A percentile compares a stretch with the other conserved stretches of the same genome.
phyloP scores from a whole-genome alignment of 805 yeast species.

The Scheffersomyces ergatensis region DNA sequence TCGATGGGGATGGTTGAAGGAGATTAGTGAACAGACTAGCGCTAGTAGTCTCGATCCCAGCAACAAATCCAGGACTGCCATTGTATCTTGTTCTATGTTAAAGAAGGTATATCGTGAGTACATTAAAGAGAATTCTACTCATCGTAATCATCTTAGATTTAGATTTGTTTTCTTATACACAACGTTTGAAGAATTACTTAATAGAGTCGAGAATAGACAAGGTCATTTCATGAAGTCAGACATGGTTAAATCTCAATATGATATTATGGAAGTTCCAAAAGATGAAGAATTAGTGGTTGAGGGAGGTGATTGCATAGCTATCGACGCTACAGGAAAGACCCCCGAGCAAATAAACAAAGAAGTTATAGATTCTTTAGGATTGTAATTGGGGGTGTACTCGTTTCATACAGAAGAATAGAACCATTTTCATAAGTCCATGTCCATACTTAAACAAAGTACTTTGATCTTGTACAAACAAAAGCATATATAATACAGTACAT shows the following conservation, averaged over 20 bases:
- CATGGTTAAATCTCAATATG: slow-evolving; percentile 80
- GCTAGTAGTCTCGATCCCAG: slow-evolving; percentile 26
- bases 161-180: slow-evolving; percentile 69
- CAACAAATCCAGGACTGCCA: slow-evolving; percentile 27
- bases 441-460: no score
- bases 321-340: slow-evolving; percentile 31
- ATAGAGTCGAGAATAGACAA: slow-evolving; percentile 61
- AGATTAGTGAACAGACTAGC: slow-evolving; percentile 44
- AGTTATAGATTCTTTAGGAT: slow-evolving; percentile 6
- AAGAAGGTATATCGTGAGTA: slow-evolving; percentile 70
- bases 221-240: slow-evolving; percentile 85
- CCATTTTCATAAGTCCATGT: no score
- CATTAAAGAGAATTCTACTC: slow-evolving; percentile 40
- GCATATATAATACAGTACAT: no score
- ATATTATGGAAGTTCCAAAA: slow-evolving; percentile 68
- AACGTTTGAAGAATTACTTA: slow-evolving; percentile 54
- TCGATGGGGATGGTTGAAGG: slow-evolving; percentile 83
- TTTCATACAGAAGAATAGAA: no score
- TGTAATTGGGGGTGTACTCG: no score
- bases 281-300: slow-evolving; percentile 32
- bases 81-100: slow-evolving; percentile 84
- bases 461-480: no score
- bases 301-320: slow-evolving; percentile 35
- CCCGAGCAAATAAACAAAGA: slow-evolving; percentile 25
- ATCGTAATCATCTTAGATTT: slow-evolving; percentile 34